These are phyloP conservation scores for Setaria italica DNA, from an alignment of 202 grass and related monocot species.

Conservation along the genomic window DNA sequence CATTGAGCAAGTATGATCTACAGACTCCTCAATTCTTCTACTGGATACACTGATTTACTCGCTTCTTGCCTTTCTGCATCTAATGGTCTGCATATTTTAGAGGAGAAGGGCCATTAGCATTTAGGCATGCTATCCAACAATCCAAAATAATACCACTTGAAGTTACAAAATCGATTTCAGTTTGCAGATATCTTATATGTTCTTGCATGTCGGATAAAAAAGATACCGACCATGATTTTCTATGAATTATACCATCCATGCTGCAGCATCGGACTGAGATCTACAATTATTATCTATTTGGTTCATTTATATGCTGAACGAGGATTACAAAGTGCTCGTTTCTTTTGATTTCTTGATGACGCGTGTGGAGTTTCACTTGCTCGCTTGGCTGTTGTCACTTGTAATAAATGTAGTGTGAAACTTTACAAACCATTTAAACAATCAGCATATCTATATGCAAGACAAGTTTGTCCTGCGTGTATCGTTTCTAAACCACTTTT, in stretches of 20 bases:
- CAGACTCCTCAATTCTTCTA: neutral
- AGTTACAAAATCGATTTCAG: neutral
- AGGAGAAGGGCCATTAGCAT: neutral
- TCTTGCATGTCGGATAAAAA: neutral
- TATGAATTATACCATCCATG: neutral
- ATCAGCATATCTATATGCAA: neutral
- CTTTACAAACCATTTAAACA: neutral
- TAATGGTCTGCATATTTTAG: neutral
- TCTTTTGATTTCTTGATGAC: neutral
- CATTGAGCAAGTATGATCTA: conserved; percentile 63
- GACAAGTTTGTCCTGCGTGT: neutral
- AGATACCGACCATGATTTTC: neutral
- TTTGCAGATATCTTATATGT: neutral
- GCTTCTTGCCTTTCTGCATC: conserved; percentile 12
- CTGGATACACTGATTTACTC: conserved; percentile 13
- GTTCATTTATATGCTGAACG: neutral
- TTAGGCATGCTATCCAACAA: neutral
- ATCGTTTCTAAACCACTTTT: neutral
- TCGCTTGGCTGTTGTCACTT: neutral
- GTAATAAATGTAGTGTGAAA: neutral
- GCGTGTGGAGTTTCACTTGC: neutral
- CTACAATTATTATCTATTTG: neutral
- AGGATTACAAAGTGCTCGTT: neutral
- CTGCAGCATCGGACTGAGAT: neutral
- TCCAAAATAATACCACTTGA: neutral